Evolutionary conservation across 75 land plant genomes (phyloP).

Genomic region (Picea sitchensis): DNA sequence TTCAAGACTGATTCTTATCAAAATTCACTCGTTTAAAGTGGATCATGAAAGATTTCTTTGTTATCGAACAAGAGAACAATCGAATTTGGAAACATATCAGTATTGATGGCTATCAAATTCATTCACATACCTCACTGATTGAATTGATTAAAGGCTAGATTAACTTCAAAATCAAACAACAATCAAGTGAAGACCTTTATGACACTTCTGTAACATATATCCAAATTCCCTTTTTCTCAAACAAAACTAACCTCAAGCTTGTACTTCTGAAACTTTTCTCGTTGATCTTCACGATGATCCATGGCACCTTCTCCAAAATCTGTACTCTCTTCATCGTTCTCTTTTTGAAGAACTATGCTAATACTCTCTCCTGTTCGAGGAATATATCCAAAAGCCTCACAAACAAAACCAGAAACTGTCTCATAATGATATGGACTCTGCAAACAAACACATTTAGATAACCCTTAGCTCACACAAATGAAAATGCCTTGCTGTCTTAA

Average conservation of each 20-base stretch:
- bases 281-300: conserved; percentile 55
- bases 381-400: conserved; percentile 96
- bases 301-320: conserved; percentile 42
- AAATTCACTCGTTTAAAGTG: neutral
- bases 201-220: neutral
- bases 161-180: neutral
- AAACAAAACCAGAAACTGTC: conserved; percentile 96
- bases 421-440: conserved; percentile 92
- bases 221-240: neutral
- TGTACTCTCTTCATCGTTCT: conserved; percentile 47
- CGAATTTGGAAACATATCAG: neutral
- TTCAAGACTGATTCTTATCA: neutral
- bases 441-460: neutral
- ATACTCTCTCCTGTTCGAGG: conserved; percentile 85
- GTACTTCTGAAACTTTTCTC: conserved; percentile 66
- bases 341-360: conserved; percentile 65
- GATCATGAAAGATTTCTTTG: neutral
- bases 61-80: neutral
- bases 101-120: too few species aligned
- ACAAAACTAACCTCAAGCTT: conserved; percentile 72
- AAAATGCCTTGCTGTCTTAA: neutral
- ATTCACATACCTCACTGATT: neutral
- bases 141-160: neutral
- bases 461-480: neutral
- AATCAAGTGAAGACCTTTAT: neutral